Evolutionary conservation across 1,284 basidiomycete species (phyloP).

Genomic region (Anthracocystis setariae): DNA sequence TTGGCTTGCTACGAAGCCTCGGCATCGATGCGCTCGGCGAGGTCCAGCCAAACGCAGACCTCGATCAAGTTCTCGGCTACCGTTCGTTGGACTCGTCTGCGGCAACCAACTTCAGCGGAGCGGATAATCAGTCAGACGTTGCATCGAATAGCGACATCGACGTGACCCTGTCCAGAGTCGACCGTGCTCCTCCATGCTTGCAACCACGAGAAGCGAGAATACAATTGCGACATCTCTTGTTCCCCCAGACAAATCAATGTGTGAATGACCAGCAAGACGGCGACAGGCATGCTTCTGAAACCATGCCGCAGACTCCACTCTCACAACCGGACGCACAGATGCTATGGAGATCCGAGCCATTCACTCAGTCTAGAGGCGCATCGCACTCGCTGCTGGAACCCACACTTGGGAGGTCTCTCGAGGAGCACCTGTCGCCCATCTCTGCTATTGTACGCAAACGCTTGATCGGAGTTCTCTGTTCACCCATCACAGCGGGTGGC

Average conservation of each 20-base stretch:
- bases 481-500: slow-evolving; percentile 27
- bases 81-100: background rate
- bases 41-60: slow-evolving; percentile 22
- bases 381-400: slow-evolving; percentile 36
- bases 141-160: slow-evolving; percentile 1
- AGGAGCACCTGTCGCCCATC: slow-evolving; percentile 38
- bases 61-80: slow-evolving; percentile 24
- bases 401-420: slow-evolving; percentile 23
- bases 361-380: background rate
- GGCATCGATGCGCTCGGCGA: slow-evolving; percentile 45
- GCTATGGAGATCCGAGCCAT: slow-evolving; percentile 3
- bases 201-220: slow-evolving; percentile 1
- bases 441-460: slow-evolving; percentile 41
- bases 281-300: background rate
- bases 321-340: slow-evolving; percentile 23
- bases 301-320: slow-evolving; percentile 17
- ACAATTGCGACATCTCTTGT: slow-evolving; percentile 24
- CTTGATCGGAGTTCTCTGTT: slow-evolving; percentile 30
- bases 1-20: slow-evolving; percentile 43
- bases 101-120: background rate
- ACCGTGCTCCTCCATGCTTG: background rate
- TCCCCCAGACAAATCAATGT: background rate
- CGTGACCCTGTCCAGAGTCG: background rate
- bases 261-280: background rate
- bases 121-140: background rate